These are phyloP conservation scores for Salix caprea DNA, from an alignment of 345 rosid genomes.

Conservation along the genomic window DNA sequence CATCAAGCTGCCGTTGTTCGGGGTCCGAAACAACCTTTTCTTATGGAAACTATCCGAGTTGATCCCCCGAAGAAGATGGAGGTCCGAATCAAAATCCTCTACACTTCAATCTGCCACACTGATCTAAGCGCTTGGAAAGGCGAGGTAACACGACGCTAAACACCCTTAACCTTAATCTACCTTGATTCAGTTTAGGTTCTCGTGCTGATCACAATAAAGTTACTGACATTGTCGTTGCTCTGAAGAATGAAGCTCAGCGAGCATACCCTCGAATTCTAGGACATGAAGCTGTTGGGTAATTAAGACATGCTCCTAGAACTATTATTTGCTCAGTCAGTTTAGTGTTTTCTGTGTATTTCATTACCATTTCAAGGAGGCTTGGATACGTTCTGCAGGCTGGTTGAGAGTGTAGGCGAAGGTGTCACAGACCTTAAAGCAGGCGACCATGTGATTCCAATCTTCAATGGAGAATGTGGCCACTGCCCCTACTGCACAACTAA, in stretches of 20 bases:
- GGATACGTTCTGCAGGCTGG: slow-evolving; percentile 29
- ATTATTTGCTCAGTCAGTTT: neutral
- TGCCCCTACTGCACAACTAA: slow-evolving; percentile 42
- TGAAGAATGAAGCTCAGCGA: slow-evolving; percentile 52
- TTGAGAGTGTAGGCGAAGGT: slow-evolving; percentile 68
- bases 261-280: slow-evolving; percentile 70
- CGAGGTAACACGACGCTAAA: slow-evolving; percentile 29
- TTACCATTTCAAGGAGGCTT: neutral
- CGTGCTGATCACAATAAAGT: neutral
- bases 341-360: neutral
- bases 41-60: slow-evolving; percentile 50
- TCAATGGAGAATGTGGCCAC: slow-evolving; percentile 67
- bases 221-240: neutral
- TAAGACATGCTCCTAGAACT: neutral
- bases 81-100: slow-evolving; percentile 56
- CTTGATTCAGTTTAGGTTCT: too few relatives aligned
- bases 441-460: slow-evolving; percentile 59
- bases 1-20: slow-evolving; percentile 54
- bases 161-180: neutral
- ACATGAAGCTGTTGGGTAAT: slow-evolving; percentile 75
- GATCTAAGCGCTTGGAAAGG: slow-evolving; percentile 62
- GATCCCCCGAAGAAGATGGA: slow-evolving; percentile 63
- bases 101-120: slow-evolving; percentile 62
- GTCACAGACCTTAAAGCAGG: slow-evolving; percentile 53
- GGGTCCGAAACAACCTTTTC: slow-evolving; percentile 53